These are phyloP conservation scores for Pseudocercospora fuligena DNA, from an alignment of 2,329 filamentous ascomycete genomes.

Conservation along the genomic window DNA sequence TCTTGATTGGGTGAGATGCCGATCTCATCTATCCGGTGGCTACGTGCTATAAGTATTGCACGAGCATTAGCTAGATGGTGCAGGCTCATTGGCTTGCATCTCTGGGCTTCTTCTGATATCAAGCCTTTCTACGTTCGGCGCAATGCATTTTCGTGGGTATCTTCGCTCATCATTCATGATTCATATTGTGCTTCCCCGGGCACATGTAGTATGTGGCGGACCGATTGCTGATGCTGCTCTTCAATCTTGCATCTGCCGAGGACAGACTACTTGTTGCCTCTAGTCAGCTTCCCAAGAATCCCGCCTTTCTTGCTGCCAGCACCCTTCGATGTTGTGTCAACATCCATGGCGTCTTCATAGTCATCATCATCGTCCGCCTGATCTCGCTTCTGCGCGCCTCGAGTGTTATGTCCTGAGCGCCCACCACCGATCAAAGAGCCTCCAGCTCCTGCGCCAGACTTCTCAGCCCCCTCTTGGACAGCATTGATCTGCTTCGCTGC, in stretches of 20 bases:
- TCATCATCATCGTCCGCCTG: conserved; percentile 35
- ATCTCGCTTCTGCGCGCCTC: conserved; percentile 27
- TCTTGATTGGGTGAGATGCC: not conserved
- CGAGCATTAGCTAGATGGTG: not conserved
- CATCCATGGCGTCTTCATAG: conserved; percentile 42
- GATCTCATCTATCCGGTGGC: not conserved
- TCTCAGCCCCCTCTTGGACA: conserved; percentile 34
- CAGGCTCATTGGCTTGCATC: not conserved
- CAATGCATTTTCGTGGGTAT: not conserved
- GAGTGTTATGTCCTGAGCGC: conserved; percentile 20
- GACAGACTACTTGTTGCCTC: not conserved
- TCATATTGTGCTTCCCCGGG: not conserved
- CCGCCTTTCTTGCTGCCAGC: not conserved
- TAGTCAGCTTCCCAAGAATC: not conserved
- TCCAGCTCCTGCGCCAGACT: conserved; percentile 21
- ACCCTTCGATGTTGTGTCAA: conserved; percentile 32
- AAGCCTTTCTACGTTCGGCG: not conserved
- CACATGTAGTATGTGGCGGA: not conserved
- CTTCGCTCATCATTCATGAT: not conserved
- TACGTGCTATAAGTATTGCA: not conserved
- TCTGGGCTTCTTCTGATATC: not conserved
- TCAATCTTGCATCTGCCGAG: not conserved
- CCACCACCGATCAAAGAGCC: conserved; percentile 8
- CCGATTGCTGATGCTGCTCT: not conserved
- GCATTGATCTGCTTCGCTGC: conserved; percentile 46